Evolutionary conservation across 176 grass and related monocot genomes (phyloP), one percentile per base, ranked within the genome.

Genomic region (Bromus sterilis): DNA sequence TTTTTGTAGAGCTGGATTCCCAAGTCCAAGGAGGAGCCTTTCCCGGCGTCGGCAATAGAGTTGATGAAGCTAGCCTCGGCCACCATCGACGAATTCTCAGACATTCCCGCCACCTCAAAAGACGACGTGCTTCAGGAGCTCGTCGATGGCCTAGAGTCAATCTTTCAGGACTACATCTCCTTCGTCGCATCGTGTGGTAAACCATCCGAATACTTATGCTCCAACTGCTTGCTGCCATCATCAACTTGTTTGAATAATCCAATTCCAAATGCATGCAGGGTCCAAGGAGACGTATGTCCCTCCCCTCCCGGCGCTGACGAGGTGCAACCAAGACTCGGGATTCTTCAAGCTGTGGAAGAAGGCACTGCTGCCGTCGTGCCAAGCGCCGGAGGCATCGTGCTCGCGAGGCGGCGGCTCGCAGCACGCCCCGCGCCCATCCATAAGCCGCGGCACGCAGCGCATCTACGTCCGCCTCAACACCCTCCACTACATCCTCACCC

Each of bases 401-500:
- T 60, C 40, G 8, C 86, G 61, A 36, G 40, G 61, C 37, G 21
- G 85, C 35, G 57, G 58, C 49, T 80, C 83, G 49, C 60, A 83
- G 4, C 79, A 85, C 80, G 80, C 74, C 43, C 96, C 90, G 8
- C 86, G 91, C 1, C 93, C 96, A 21, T 95, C 90, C 62, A 93
- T 89, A 32, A 98, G 93, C 83, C 96, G 93, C 1, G 95, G 92
- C 79, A 98, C 92, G n/a, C 92, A 98, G 74, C 90, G 95, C 8
- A 88, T 98, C 36, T 95, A 95, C 76, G 83, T 95, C 55, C 93
- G 96, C 32, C 84, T 98, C 79, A 98, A 98, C 87, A 98, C 93
- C 20, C 90, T 98, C 35, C 92, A 98, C 60, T 93, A 90, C 66
- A 49, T 95, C 81, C 91, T 98, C 58, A 55, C 70, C 80, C 85